phyloP scores from a whole-genome alignment of 2,329 filamentous ascomycete species.

The Alternaria infectoria region DNA sequence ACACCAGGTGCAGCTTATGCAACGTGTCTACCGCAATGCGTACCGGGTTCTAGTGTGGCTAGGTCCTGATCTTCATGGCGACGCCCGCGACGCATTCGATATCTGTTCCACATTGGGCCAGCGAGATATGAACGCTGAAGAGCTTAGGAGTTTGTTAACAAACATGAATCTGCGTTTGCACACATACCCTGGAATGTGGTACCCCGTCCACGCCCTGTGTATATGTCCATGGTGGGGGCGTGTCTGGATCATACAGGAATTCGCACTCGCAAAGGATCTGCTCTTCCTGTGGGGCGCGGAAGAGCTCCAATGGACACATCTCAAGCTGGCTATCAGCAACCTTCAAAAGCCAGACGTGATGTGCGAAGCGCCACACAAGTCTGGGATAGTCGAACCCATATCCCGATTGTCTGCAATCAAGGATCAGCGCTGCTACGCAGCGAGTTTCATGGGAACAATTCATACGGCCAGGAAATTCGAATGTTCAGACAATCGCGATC shows the following conservation, averaged over 20 bases:
- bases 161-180: too few species aligned
- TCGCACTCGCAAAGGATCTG: not conserved
- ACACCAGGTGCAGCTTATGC: not conserved
- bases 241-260: not conserved
- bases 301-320: not conserved
- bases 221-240: not conserved
- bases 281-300: not conserved
- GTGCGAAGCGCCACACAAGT: fast-evolving
- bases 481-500: not conserved
- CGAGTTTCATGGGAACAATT: not conserved
- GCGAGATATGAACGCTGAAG: not conserved
- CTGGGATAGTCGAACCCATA: fast-evolving
- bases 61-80: not conserved
- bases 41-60: not conserved
- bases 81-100: not conserved
- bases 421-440: not conserved
- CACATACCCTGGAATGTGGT: too few species aligned
- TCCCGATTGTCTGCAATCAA: not conserved
- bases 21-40: not conserved
- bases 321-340: not conserved
- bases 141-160: too few species aligned
- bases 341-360: fast-evolving
- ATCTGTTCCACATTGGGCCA: not conserved
- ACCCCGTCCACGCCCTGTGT: too few species aligned
- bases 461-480: not conserved